phyloP scores from a whole-genome alignment of 257 asterid genomes.

The Euphrasia confusa region DNA sequence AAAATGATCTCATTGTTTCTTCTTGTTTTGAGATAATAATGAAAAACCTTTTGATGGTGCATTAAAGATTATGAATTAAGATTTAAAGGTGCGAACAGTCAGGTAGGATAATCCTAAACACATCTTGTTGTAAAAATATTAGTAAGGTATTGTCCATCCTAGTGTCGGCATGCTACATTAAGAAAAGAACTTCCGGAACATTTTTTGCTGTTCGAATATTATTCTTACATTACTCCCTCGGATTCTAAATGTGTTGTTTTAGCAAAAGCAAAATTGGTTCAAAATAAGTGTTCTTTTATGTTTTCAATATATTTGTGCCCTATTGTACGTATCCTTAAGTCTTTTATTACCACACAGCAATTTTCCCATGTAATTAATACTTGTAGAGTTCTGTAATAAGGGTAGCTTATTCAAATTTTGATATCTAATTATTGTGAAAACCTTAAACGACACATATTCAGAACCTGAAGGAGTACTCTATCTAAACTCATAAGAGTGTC shows the following conservation, averaged over 20 bases:
- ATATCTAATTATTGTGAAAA: too few species aligned
- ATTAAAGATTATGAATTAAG: not conserved
- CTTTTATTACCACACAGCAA: not conserved
- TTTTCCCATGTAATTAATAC: too few species aligned
- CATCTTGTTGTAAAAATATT: slow-evolving; percentile 1
- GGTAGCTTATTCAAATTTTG: too few species aligned
- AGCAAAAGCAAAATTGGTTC: too few species aligned
- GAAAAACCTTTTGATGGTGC: not conserved
- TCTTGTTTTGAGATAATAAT: slow-evolving; percentile 13
- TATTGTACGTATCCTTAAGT: too few species aligned
- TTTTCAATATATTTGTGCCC: too few species aligned
- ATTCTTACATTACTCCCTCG: not conserved
- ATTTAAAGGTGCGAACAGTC: not conserved
- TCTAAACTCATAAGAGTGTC: slow-evolving; percentile 3
- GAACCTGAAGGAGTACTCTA: too few species aligned
- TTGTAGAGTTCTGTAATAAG: too few species aligned
- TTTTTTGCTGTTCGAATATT: slow-evolving; percentile 4
- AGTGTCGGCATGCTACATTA: not conserved
- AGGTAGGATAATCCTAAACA: not conserved
- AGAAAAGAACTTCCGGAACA: not conserved
- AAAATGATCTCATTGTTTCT: not conserved
- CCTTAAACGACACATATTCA: too few species aligned
- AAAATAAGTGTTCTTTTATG: too few species aligned
- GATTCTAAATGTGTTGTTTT: too few species aligned
- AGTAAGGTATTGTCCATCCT: not conserved